A percentile compares a stretch with the other conserved stretches of the same genome.
These are phyloP conservation scores for Dioscorea alata DNA, from an alignment of 106 monocot genomes.

Conservation along the genomic window DNA sequence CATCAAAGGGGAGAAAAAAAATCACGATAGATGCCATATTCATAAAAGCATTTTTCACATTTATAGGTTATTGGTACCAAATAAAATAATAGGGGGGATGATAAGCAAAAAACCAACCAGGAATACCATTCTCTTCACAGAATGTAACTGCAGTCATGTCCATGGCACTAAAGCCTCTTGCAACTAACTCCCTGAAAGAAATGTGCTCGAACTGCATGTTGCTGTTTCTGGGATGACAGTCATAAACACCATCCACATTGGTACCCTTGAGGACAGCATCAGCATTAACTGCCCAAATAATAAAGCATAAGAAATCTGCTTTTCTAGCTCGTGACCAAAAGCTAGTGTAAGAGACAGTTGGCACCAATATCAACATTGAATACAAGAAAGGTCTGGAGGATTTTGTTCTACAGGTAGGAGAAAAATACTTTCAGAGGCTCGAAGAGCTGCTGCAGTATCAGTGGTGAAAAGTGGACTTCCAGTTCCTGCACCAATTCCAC, in stretches of 20 bases:
- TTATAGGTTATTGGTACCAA: background rate
- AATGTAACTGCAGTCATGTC: constrained; percentile 88
- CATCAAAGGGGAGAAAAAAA: background rate
- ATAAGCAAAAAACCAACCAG: constrained; percentile 41
- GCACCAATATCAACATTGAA: background rate
- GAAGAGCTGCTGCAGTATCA: constrained; percentile 78
- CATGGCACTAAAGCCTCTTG: constrained; percentile 74
- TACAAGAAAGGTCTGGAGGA: background rate
- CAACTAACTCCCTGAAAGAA: constrained; percentile 65
- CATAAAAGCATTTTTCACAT: background rate
- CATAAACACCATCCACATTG: constrained; percentile 46
- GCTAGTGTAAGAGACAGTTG: too few relatives aligned
- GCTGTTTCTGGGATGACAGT: constrained; percentile 55
- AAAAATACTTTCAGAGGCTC: constrained; percentile 83
- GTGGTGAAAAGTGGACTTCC: constrained; percentile 80
- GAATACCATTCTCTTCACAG: constrained; percentile 93
- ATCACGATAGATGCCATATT: background rate
- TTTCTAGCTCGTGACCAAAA: background rate
- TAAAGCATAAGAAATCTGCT: background rate
- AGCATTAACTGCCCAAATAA: constrained; percentile 60
- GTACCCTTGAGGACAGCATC: constrained; percentile 91
- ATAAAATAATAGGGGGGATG: too few relatives aligned
- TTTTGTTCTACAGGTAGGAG: background rate
- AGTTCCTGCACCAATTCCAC: constrained; percentile 68
- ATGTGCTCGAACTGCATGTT: constrained; percentile 72